Conservation (phyloP, 371 early-diverging fungal genomes). For the Mortierella sp. region DNA sequence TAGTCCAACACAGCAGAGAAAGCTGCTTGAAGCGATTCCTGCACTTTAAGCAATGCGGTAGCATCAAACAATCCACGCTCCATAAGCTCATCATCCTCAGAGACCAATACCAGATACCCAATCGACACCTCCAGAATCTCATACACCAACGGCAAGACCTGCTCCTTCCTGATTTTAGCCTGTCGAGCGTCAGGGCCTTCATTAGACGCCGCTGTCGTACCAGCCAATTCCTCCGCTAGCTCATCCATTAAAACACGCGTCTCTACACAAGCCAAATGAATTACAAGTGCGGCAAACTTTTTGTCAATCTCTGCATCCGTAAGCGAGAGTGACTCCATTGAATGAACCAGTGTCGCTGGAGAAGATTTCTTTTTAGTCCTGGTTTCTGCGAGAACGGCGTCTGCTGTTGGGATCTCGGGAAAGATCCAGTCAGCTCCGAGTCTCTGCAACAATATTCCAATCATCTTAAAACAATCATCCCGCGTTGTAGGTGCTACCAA, state of each 20-base stretch:
- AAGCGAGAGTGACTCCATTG: conserved; percentile 43
- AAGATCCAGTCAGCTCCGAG: conserved; percentile 51
- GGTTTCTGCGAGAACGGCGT: neutral
- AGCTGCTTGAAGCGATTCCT: conserved; percentile 42
- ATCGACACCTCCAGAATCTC: conserved; percentile 50
- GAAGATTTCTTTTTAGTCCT: conserved; percentile 21
- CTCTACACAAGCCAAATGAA: conserved; percentile 50
- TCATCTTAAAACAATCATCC: conserved; percentile 44
- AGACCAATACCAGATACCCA: conserved; percentile 39
- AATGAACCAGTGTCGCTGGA: conserved; percentile 36
- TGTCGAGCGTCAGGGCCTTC: neutral
- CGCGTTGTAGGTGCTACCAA: conserved; percentile 36
- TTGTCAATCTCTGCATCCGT: conserved; percentile 44
- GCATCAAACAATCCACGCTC: conserved; percentile 45
- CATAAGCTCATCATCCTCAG: conserved; percentile 29
- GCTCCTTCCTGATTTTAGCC: conserved; percentile 35
- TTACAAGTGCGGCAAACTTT: conserved; percentile 42
- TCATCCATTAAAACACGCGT: conserved; percentile 51
- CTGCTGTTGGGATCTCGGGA: conserved; percentile 23
- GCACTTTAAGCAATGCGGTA: conserved; percentile 41
- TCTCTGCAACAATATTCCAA: conserved; percentile 40
- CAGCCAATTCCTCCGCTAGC: conserved; percentile 27
- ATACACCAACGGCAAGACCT: conserved; percentile 43
- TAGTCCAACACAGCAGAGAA: conserved; percentile 48
- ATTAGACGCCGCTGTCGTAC: neutral